A percentile compares a stretch with the other conserved stretches of the same genome.
Evolutionary conservation across 306 rosid species (phyloP).

Genomic region (Trichosanthes cucumerina): DNA sequence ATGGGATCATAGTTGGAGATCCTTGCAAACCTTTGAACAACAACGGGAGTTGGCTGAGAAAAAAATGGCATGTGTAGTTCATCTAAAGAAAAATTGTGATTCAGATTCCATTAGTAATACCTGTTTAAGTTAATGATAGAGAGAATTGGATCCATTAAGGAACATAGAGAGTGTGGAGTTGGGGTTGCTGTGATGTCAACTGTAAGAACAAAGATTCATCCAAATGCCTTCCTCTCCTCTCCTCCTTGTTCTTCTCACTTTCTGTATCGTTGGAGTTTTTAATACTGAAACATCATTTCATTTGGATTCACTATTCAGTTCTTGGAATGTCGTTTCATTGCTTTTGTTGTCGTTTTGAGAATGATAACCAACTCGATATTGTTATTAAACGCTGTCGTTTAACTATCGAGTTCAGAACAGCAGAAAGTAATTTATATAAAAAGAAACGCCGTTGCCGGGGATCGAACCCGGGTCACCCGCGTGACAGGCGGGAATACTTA

Average conservation of each 20-base stretch:
- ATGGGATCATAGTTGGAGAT: neutral
- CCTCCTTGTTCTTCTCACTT: conserved; percentile 12
- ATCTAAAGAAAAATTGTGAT: neutral
- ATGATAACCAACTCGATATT: no score
- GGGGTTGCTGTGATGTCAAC: conserved; percentile 72
- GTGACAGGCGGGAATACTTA: conserved; percentile 38
- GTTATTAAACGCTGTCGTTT: neutral
- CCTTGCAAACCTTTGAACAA: neutral
- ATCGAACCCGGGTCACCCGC: conserved; percentile 38
- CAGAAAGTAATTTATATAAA: neutral
- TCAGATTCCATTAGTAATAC: neutral
- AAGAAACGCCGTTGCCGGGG: conserved; percentile 25
- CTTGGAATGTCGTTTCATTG: neutral
- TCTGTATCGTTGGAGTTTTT: neutral
- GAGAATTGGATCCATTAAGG: conserved; percentile 5
- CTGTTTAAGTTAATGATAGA: neutral
- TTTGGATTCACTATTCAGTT: neutral
- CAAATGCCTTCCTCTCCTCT: conserved; percentile 37
- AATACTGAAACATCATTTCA: neutral
- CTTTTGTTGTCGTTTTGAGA: neutral
- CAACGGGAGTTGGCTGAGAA: neutral
- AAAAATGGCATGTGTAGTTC: neutral
- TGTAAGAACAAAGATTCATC: conserved; percentile 55
- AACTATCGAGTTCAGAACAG: no score
- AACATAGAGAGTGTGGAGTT: conserved; percentile 35